These are phyloP conservation scores for Fusarium cicatricum DNA, from an alignment of 2,329 filamentous ascomycete genomes.

Conservation along the genomic window DNA sequence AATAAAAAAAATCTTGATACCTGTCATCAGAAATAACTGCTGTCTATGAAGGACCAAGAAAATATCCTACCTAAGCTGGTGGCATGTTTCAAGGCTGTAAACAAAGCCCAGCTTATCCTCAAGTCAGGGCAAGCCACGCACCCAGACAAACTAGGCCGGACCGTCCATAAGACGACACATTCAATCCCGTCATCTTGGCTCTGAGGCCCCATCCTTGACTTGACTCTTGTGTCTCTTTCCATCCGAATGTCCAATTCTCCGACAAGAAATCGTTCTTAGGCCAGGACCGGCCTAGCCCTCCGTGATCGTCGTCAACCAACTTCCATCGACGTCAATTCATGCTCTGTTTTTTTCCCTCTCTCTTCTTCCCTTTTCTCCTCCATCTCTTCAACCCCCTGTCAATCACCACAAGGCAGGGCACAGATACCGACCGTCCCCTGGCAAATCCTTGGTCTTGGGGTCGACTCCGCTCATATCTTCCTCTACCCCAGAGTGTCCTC, in stretches of 20 bases:
- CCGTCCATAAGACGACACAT: background rate
- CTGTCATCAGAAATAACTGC: no score
- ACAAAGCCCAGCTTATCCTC: background rate
- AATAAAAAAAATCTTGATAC: no score
- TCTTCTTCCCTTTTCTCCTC: background rate
- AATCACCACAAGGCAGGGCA: background rate
- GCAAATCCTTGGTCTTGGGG: slow-evolving; percentile 2
- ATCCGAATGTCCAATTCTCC: no score
- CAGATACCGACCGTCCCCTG: background rate
- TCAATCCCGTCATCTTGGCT: background rate
- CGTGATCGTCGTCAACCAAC: background rate
- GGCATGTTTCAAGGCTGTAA: no score
- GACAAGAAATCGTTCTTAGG: no score
- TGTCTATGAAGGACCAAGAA: no score
- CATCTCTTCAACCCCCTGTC: background rate
- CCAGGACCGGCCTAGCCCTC: background rate
- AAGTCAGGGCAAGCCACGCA: background rate
- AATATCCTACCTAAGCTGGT: no score
- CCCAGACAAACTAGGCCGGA: background rate
- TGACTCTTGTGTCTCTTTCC: no score
- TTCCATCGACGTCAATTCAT: background rate
- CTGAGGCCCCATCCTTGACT: background rate
- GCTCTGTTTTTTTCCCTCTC: background rate
- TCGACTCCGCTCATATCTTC: slow-evolving; percentile 39
- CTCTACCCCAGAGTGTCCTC: slow-evolving; percentile 40